Percentiles rank a stretch among this genome's conserved stretches.
These are phyloP conservation scores for Phragmites australis DNA, from an alignment of 176 grass and related monocot genomes.

Conservation along the genomic window DNA sequence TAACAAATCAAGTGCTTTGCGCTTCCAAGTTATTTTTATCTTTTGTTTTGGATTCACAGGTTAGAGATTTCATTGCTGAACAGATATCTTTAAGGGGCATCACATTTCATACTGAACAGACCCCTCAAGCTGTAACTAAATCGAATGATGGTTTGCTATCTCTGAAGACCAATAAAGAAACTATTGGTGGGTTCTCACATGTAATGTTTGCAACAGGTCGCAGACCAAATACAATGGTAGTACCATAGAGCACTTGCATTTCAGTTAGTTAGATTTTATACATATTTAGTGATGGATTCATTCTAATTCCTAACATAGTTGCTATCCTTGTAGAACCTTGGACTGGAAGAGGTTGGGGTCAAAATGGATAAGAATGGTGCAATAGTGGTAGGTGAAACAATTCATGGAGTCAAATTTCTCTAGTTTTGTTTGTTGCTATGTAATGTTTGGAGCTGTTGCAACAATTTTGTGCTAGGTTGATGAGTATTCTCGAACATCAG, in stretches of 20 bases:
- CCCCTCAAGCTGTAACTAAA: conserved; percentile 65
- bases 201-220: conserved; percentile 87
- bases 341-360: conserved; percentile 68
- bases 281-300: background rate
- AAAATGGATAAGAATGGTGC: conserved; percentile 64
- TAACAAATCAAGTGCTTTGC: too few species aligned
- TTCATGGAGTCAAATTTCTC: background rate
- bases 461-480: conserved; percentile 51
- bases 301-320: too few species aligned
- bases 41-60: conserved; percentile 31
- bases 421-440: too few species aligned
- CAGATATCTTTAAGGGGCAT: conserved; percentile 71
- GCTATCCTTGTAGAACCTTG: conserved; percentile 63
- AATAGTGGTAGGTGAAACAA: conserved; percentile 56
- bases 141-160: conserved; percentile 54
- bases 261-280: background rate
- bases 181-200: conserved; percentile 72
- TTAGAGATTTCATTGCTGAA: conserved; percentile 73
- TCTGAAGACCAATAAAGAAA: conserved; percentile 76
- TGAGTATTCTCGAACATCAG: conserved; percentile 66
- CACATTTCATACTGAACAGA: conserved; percentile 65
- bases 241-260: background rate
- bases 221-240: conserved; percentile 56
- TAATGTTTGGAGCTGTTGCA: conserved; percentile 21
- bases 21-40: background rate